Conservation (phyloP, 345 rosid genomes). For the Trapa bicornis region DNA sequence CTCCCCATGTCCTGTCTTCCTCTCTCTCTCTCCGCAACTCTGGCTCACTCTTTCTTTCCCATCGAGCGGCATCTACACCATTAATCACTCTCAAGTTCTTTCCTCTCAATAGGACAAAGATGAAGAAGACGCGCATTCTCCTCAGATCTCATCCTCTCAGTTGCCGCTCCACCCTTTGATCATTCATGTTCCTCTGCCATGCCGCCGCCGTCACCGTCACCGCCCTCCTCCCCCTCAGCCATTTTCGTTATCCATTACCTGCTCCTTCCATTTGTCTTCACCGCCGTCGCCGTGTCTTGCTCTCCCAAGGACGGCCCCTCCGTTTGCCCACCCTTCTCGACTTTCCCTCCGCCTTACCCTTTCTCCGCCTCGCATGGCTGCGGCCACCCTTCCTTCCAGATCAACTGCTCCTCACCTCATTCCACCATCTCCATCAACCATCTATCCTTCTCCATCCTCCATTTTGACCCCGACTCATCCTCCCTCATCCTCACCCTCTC, state of each 20-base stretch:
- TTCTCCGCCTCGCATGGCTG: constrained; percentile 62
- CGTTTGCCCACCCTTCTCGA: constrained; percentile 63
- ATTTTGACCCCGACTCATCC: constrained; percentile 32
- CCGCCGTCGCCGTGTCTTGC: constrained; percentile 1
- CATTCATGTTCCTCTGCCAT: constrained; percentile 7
- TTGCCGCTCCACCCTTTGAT: constrained; percentile 1
- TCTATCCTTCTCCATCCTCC: constrained; percentile 45
- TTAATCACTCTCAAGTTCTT: not conserved
- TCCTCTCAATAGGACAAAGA: constrained; percentile 4
- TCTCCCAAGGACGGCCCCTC: constrained; percentile 12
- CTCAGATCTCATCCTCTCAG: not conserved
- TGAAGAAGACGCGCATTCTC: constrained; percentile 3
- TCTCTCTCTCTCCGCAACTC: constrained; percentile 15
- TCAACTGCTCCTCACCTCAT: constrained; percentile 54
- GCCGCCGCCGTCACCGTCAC: not conserved
- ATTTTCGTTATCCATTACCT: not conserved
- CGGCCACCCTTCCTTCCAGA: constrained; percentile 70
- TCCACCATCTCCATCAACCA: constrained; percentile 52
- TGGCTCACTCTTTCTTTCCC: constrained; percentile 3
- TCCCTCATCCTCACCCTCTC: constrained; percentile 40
- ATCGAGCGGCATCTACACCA: constrained; percentile 20
- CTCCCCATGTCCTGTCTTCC: constrained; percentile 2
- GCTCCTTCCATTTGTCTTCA: not conserved
- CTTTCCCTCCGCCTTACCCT: constrained; percentile 49
- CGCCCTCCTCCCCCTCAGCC: not conserved